Evolutionary conservation across 345 rosid genomes (phyloP).

Genomic region (Lagerstroemia speciosa): DNA sequence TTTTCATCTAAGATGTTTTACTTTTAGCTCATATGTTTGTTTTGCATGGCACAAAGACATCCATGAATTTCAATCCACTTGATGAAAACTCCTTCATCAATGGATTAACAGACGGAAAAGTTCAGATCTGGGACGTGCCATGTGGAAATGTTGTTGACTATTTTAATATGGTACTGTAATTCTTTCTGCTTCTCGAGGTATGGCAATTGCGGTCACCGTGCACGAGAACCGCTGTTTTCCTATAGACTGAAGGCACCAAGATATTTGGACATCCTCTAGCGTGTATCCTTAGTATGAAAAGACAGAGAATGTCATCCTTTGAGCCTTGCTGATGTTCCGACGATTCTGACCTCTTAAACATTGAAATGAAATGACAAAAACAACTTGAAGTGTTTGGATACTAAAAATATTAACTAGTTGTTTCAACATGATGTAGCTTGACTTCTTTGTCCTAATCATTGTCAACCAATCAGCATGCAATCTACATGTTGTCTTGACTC

Average conservation of each 20-base stretch:
- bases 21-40: background rate
- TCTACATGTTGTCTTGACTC: background rate
- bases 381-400: too few species aligned
- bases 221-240: conserved; percentile 51
- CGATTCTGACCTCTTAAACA: too few species aligned
- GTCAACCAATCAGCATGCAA: background rate
- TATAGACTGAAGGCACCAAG: conserved; percentile 40
- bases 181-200: too few species aligned
- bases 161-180: too few species aligned
- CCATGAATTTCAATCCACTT: conserved; percentile 41
- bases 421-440: background rate
- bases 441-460: too few species aligned
- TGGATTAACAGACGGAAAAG: conserved; percentile 58
- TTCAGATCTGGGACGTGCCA: conserved; percentile 64
- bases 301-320: background rate
- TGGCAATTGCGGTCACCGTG: conserved; percentile 61
- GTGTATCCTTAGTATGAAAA: background rate
- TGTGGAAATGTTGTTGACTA: conserved; percentile 50
- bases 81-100: conserved; percentile 46
- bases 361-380: too few species aligned
- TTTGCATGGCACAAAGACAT: conserved; percentile 27
- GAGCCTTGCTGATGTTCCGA: background rate
- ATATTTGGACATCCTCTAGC: background rate
- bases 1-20: background rate
- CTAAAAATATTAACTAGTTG: background rate